Conservation (phyloP, 805 yeast genomes). For the Nakazawaea populi region DNA sequence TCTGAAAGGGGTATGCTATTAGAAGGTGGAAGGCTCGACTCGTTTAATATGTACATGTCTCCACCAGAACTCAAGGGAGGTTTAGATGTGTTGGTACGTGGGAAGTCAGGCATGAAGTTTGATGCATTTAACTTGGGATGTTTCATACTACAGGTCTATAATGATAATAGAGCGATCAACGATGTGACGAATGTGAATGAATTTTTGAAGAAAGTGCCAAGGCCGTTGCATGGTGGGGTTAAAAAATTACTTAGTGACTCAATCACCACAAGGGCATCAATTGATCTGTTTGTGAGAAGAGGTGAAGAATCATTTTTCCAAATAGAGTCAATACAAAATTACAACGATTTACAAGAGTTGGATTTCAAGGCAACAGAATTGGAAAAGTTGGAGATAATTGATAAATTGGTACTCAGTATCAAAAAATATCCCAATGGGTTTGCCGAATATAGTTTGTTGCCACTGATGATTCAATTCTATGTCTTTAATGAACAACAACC, state of each 20-base stretch:
- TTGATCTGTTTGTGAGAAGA: conserved; percentile 27
- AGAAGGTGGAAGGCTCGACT: conserved; percentile 19
- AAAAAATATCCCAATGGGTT: conserved; percentile 42
- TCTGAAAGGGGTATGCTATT: conserved; percentile 34
- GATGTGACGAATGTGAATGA: conserved; percentile 1
- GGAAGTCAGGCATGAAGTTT: conserved; percentile 34
- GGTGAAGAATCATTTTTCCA: conserved; percentile 28
- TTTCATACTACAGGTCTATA: conserved; percentile 43
- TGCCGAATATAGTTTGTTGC: conserved; percentile 58
- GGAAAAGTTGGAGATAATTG: conserved; percentile 26
- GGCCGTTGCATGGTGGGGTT: conserved; percentile 16
- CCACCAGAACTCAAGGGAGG: conserved; percentile 43
- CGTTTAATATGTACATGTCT: conserved; percentile 13
- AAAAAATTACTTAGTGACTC: conserved; percentile 34
- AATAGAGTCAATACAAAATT: conserved; percentile 46
- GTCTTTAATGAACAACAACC: conserved; percentile 12
- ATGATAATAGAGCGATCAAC: conserved; percentile 14
- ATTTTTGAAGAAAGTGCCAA: conserved; percentile 8
- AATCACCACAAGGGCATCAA: conserved; percentile 32
- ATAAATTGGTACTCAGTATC: conserved; percentile 28
- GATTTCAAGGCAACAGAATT: conserved; percentile 44
- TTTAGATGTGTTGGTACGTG: conserved; percentile 14
- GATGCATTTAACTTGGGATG: conserved; percentile 65
- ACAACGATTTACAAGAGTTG: conserved; percentile 49
- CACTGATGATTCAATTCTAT: conserved; percentile 54